Conservation (phyloP, 164 flowering plant species). For the Aristolochia californica region DNA sequence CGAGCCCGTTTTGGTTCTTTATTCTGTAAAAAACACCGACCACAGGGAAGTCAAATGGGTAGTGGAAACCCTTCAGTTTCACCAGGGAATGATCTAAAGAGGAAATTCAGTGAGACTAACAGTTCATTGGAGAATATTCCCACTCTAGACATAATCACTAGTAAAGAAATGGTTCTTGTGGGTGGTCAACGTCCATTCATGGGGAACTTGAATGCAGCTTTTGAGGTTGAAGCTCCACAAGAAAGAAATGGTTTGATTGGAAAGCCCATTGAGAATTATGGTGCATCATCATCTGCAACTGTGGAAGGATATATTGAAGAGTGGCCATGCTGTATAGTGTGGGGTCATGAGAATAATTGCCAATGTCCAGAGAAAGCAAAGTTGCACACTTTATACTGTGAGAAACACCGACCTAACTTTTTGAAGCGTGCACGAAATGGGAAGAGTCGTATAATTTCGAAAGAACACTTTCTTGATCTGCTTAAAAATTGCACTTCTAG, state of each 20-base stretch:
- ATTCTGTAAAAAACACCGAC: slow-evolving; percentile 84
- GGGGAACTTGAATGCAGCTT: slow-evolving; percentile 23
- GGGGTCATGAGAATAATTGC: slow-evolving; percentile 19
- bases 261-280: slow-evolving; percentile 27
- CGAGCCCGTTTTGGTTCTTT: slow-evolving; percentile 57
- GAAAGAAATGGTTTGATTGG: slow-evolving; percentile 17
- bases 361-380: slow-evolving; percentile 59
- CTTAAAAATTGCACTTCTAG: slow-evolving; percentile 41
- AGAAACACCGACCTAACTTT: slow-evolving; percentile 83
- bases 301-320: slow-evolving; percentile 17
- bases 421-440: slow-evolving; percentile 96
- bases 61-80: slow-evolving; percentile 12
- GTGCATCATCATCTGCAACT: slow-evolving; percentile 9
- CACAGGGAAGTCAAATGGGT: slow-evolving; percentile 19
- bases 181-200: slow-evolving; percentile 24
- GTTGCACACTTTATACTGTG: slow-evolving; percentile 69
- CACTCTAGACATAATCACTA: slow-evolving; percentile 16
- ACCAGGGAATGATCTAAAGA: slow-evolving; percentile 36
- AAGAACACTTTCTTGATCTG: slow-evolving; percentile 71
- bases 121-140: slow-evolving; percentile 21
- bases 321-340: slow-evolving; percentile 45
- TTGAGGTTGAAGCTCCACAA: slow-evolving; percentile 17
- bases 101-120: slow-evolving; percentile 28
- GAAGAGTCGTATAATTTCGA: slow-evolving; percentile 75
- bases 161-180: slow-evolving; percentile 32